A percentile compares a stretch with the other conserved stretches of the same genome.
Evolutionary conservation across 2,329 filamentous ascomycete species (phyloP).

Genomic region (Myrmaecium sp.): DNA sequence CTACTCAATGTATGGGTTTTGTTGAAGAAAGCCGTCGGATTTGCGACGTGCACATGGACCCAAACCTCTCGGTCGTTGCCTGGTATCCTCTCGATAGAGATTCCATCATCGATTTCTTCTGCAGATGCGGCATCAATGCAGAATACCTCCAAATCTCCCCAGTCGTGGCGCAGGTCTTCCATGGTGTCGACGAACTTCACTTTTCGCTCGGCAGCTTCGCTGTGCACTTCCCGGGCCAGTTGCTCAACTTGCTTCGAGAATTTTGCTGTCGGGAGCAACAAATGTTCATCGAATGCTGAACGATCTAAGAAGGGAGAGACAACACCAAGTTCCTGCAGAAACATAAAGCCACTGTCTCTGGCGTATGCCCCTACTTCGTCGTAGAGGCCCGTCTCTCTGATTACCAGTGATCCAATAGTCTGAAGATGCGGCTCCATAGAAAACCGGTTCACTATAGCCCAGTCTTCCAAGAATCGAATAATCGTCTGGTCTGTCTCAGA

Average conservation of each 20-base stretch:
- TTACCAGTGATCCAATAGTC: conserved; percentile 44
- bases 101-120: conserved; percentile 59
- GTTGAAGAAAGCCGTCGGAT: conserved; percentile 54
- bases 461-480: conserved; percentile 53
- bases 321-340: conserved; percentile 60
- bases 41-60: conserved; percentile 65
- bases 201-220: conserved; percentile 10
- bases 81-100: conserved; percentile 49
- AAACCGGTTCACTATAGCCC: conserved; percentile 22
- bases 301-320: conserved; percentile 55
- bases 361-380: conserved; percentile 35
- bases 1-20: conserved; percentile 41
- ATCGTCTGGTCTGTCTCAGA: conserved; percentile 36
- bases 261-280: conserved; percentile 34
- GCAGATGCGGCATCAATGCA: conserved; percentile 55
- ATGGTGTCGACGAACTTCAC: conserved; percentile 35
- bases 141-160: conserved; percentile 43
- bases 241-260: conserved; percentile 26
- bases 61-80: conserved; percentile 41
- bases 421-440: conserved; percentile 32
- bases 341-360: conserved; percentile 38
- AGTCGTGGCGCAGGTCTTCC: conserved; percentile 40
- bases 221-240: conserved; percentile 15
- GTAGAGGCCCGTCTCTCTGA: conserved; percentile 47
- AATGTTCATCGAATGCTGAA: conserved; percentile 39